Base-by-base conservation (phyloP, 139 green algal genomes). In the Coccomyxa sp. region DNA sequence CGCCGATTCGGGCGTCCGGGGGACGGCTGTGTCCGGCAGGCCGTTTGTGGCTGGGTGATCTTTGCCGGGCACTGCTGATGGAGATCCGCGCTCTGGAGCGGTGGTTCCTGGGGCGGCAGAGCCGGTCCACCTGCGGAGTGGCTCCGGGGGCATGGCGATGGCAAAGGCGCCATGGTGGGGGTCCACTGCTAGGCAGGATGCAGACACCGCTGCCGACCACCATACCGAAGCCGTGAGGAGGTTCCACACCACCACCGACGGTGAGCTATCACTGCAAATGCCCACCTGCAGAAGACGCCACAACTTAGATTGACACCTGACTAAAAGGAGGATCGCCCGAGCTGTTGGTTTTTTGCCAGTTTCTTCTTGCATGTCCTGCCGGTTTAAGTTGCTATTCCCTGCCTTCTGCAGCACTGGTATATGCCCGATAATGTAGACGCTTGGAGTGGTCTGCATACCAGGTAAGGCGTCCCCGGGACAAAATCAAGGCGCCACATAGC, bases 151-250 rank as follows among this genome's bases (percentile, higher is more conserved):
- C 85, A 92, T 38, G 23, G 85, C 85, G 30, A 91, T 87, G 27
- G 88, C 84, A 85, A 92, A 87, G n/a, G 77, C 16, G 59, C 82
- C 12, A 63, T 38, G 27, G 28, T 57, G 23, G 25, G 87, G 84
- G 75, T 91, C 90, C 13, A 81, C 88, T 18, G 87, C 85, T 18
- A 91, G 82, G 28, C 80, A 81, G 30, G 57, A 82, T 9, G 78
- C 81, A 1, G 67, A 57, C 78, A 89, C 13, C 28, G 77, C 79
- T 28, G 84, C 67, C 28, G 77, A 83, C 91, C 91, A 94, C 17
- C 86, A 85, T 30, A 93, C 63, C 16, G 82, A 81, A n/a, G 77
- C 67, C 7, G 86, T 93, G 31, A 93, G 82, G 32, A 95, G 21
- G 28, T 81, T 67, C 82, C 79, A 80, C 38, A 82, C 76, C 13